A percentile compares a stretch with the other conserved stretches of the same genome.
phyloP scores from a whole-genome alignment of 169 alveolate genomes.

The Plasmodium sp. region DNA sequence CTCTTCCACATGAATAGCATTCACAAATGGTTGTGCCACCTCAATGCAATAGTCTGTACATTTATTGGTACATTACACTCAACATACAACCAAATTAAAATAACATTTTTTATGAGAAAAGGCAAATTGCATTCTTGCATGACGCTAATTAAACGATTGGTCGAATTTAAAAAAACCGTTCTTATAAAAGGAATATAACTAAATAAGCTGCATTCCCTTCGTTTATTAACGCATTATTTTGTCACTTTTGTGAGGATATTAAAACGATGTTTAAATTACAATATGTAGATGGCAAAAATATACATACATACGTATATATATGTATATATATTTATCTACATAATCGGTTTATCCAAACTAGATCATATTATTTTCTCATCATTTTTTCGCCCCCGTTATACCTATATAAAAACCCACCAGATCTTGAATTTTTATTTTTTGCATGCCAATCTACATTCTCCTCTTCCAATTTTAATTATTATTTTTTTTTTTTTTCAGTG shows the following conservation, averaged over 20 bases:
- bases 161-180: background rate
- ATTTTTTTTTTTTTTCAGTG: background rate
- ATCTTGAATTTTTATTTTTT: background rate
- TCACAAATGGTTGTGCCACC: background rate
- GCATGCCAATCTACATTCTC: background rate
- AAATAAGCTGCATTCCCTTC: background rate
- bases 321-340: background rate
- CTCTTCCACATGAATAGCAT: background rate
- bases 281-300: background rate
- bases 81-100: background rate
- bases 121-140: background rate
- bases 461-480: background rate
- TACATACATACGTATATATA: background rate
- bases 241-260: background rate
- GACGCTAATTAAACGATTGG: background rate
- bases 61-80: background rate
- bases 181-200: background rate
- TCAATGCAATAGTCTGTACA: background rate
- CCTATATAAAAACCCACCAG: background rate
- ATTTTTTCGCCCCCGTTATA: background rate
- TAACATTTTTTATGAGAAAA: background rate
- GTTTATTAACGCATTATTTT: background rate
- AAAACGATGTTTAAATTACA: background rate
- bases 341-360: background rate
- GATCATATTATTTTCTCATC: background rate